A percentile compares a stretch with the other conserved stretches of the same genome.
These are phyloP conservation scores for Parachaetomium inaequale DNA, from an alignment of 495 filamentous ascomycete genomes.

Conservation along the genomic window DNA sequence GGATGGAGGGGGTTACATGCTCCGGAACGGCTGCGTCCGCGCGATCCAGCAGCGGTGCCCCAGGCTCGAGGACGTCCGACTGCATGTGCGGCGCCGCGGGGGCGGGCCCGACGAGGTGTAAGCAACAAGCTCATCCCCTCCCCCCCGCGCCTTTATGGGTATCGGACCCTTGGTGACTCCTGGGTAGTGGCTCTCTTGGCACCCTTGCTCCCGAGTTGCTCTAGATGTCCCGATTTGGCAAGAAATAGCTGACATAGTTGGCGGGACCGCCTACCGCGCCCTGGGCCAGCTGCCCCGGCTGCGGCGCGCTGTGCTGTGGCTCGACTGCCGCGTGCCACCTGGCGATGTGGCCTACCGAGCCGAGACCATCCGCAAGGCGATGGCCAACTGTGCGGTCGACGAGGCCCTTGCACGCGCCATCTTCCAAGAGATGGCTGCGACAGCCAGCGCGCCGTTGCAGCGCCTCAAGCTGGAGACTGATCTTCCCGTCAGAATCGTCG, in stretches of 20 bases:
- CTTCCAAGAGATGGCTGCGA: background rate
- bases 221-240: too few species aligned
- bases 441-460: background rate
- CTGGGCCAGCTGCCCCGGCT: background rate
- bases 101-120: conserved; percentile 5
- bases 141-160: too few species aligned
- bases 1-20: too few species aligned
- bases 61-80: background rate
- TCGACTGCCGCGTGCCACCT: background rate
- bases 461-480: background rate
- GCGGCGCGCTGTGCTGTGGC: background rate
- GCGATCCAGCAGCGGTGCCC: background rate
- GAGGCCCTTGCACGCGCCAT: background rate
- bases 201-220: too few species aligned
- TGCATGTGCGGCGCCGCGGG: background rate
- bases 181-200: too few species aligned
- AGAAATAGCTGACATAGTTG: too few species aligned
- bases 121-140: too few species aligned
- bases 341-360: background rate
- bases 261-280: background rate
- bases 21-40: background rate
- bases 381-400: background rate
- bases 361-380: background rate
- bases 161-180: too few species aligned
- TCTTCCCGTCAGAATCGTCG: background rate